Evolutionary conservation across 495 filamentous ascomycete genomes (phyloP), one percentile per base, ranked within the genome.

Genomic region (Aspergillus conjunctus): DNA sequence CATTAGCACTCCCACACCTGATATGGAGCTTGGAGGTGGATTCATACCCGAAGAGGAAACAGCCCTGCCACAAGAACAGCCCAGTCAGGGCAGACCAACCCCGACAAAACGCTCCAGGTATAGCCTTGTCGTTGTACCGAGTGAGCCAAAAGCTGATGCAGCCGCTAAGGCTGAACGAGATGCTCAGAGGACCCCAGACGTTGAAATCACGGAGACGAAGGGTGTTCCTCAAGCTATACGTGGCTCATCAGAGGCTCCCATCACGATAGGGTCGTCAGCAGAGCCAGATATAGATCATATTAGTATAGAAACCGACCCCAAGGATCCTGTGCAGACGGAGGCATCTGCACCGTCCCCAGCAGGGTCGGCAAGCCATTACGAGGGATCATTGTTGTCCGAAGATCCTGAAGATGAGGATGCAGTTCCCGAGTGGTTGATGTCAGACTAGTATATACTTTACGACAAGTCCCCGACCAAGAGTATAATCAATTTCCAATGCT

Each of bases 401-500:
- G 86, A 89, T 60, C 86, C 86, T 0, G 86, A 88, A 12, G 86
- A 89, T 66, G 84, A 87, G 55, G 86, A 89, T 67, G 86, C 85
- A 1, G 83, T 88, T 49, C 85, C 86, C 14, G 85, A 87, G 20
- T 88, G 86, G 86, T 69, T 88, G 26, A 68, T 80, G 71, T 78
- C 62, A 48, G 71, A 71, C 54, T 68, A 45, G 26, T 26, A 26
- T 26, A 26, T 26, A 26, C 26, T 26, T 26, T 26, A 26, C 26
- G 2, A 2, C 2, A 26, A 26, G 26, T 2, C 5, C 26, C 26
- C 5, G 26, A 5, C 26, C 26, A 26, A 26, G 5, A 26, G 5
- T 5, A 26, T 26, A 26, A 26, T 26, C 26, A 26, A 26, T 26
- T 26, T 26, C 26, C 26, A 26, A 26, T 2, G 26, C 26, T 26